phyloP scores from a whole-genome alignment of 176 grass and related monocot genomes.

The Carex cristatella region DNA sequence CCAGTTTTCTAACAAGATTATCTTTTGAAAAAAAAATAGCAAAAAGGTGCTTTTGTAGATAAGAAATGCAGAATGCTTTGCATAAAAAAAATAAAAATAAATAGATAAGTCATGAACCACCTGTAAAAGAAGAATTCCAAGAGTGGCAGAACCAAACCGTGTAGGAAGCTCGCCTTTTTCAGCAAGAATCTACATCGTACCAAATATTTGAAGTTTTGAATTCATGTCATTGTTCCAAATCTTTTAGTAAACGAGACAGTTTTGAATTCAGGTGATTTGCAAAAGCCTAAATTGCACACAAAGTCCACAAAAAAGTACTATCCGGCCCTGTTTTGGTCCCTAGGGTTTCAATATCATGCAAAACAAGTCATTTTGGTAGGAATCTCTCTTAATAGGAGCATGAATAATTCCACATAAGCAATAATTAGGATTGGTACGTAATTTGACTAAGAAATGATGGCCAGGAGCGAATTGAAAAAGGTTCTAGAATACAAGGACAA shows the following conservation, averaged over 20 bases:
- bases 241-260: neutral
- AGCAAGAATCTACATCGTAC: slow-evolving; percentile 74
- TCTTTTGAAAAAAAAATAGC: neutral
- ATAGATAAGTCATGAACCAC: slow-evolving; percentile 31
- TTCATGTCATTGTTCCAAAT: neutral
- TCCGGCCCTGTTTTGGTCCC: neutral
- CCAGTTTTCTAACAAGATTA: neutral
- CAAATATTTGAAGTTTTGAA: slow-evolving; percentile 2
- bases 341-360: neutral
- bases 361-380: neutral
- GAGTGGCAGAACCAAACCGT: slow-evolving; percentile 95
- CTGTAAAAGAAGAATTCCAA: slow-evolving; percentile 96
- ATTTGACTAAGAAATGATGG: neutral
- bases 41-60: neutral
- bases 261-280: neutral
- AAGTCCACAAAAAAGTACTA: neutral
- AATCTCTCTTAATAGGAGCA: neutral
- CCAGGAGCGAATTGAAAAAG: neutral
- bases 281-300: neutral
- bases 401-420: neutral
- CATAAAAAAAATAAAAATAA: neutral
- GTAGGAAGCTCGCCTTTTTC: slow-evolving; percentile 97
- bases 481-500: neutral
- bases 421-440: neutral
- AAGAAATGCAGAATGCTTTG: neutral